Conservation (phyloP, 2,329 filamentous ascomycete species). For the Calonectria multiphialidica region DNA sequence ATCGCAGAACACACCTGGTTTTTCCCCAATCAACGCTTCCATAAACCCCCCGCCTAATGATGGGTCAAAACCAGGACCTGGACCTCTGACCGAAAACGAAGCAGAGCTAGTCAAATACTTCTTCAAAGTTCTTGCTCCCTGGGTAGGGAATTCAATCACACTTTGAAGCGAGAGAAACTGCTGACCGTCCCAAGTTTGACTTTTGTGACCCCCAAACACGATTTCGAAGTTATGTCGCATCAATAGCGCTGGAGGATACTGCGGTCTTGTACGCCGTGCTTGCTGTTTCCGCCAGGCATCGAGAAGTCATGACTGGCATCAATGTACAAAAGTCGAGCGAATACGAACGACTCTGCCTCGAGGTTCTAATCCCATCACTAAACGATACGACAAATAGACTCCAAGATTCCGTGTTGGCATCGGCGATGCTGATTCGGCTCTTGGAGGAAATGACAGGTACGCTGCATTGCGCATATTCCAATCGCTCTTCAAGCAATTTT, state of each 20-base stretch:
- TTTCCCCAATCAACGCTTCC: not conserved
- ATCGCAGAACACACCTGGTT: not conserved
- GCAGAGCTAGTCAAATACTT: not conserved
- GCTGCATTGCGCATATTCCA: not conserved
- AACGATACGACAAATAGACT: not conserved
- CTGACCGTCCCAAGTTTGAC: not conserved
- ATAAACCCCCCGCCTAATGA: too few species aligned
- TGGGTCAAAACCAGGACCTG: not conserved
- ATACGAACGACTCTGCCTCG: not conserved
- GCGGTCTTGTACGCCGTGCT: not conserved
- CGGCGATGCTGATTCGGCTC: not conserved
- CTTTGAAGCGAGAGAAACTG: too few species aligned
- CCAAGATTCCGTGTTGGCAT: not conserved
- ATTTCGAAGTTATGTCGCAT: not conserved
- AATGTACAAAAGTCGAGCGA: not conserved
- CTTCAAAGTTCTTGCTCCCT: not conserved
- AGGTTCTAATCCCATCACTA: not conserved
- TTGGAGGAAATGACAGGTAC: slow-evolving; percentile 2
- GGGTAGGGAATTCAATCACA: not conserved
- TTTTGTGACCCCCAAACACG: not conserved
- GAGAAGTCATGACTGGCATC: not conserved
- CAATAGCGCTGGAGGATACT: not conserved
- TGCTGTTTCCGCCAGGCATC: not conserved
- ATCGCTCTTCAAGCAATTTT: not conserved
- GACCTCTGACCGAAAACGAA: not conserved